Evolutionary conservation across 805 yeast genomes (phyloP).

Genomic region (Starmerella tilneyi): DNA sequence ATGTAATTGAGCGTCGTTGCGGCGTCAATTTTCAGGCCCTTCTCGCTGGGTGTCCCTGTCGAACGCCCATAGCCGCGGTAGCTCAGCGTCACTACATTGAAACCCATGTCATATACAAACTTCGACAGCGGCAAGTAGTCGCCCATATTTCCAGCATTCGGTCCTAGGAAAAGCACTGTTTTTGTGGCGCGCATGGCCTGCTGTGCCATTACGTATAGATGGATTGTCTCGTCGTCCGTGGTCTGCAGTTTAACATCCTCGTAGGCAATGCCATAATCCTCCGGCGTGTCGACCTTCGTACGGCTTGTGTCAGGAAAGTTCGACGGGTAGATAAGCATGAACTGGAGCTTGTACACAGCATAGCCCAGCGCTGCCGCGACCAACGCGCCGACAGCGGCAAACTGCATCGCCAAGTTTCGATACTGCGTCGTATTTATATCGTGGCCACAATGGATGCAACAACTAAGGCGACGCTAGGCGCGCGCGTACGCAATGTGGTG

Average conservation of each 20-base stretch:
- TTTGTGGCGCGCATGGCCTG: conserved; percentile 36
- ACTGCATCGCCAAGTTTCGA: conserved; percentile 15
- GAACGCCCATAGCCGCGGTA: conserved; percentile 87
- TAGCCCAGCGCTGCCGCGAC: conserved; percentile 10
- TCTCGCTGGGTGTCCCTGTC: conserved; percentile 64
- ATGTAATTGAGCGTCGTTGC: conserved; percentile 56
- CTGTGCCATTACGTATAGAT: conserved; percentile 45
- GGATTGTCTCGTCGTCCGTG: conserved; percentile 56
- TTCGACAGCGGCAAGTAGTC: conserved; percentile 74
- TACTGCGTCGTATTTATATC: no score
- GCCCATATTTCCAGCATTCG: conserved; percentile 96
- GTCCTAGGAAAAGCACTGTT: conserved; percentile 69
- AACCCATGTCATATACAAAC: conserved; percentile 52
- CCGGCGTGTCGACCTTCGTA: conserved; percentile 66
- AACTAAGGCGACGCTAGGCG: no score
- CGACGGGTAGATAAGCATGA: conserved; percentile 71
- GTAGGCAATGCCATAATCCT: conserved; percentile 52
- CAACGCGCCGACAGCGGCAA: conserved; percentile 10
- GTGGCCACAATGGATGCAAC: no score
- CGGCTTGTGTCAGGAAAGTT: conserved; percentile 61
- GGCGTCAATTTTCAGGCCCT: conserved; percentile 74
- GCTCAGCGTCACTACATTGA: conserved; percentile 74
- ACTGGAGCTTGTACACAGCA: conserved; percentile 37
- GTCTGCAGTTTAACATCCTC: conserved; percentile 54
- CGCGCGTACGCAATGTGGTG: no score